These are phyloP conservation scores for Seminavis robusta DNA, from an alignment of 108 stramenopile genomes.

Conservation along the genomic window DNA sequence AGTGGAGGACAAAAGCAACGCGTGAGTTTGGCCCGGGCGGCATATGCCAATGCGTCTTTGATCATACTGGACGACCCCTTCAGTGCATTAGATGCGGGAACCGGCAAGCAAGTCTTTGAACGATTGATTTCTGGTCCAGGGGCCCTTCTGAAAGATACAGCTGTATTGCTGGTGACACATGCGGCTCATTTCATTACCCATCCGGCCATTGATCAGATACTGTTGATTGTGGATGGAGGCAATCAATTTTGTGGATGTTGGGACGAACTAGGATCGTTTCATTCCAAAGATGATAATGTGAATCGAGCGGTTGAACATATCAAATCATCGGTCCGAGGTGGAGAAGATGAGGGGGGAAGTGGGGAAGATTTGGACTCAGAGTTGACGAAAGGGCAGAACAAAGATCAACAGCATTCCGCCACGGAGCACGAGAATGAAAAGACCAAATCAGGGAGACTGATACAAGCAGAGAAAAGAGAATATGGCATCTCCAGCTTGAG, in stretches of 20 bases:
- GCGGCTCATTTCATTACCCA: constrained; percentile 71
- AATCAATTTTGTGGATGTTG: constrained; percentile 64
- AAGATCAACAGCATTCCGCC: constrained; percentile 7
- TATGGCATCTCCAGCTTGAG: constrained; percentile 56
- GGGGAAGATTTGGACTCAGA: constrained; percentile 2
- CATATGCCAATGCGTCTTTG: constrained; percentile 73
- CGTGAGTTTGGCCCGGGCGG: constrained; percentile 64
- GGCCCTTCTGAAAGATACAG: constrained; percentile 45
- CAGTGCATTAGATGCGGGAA: constrained; percentile 84
- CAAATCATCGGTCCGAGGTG: constrained; percentile 51
- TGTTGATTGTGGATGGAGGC: constrained; percentile 62
- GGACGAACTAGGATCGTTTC: constrained; percentile 47
- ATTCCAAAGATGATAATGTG: constrained; percentile 35
- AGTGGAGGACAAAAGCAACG: constrained; percentile 85
- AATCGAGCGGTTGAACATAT: constrained; percentile 58
- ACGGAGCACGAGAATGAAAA: too few species aligned
- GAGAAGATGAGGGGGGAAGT: constrained; percentile 8
- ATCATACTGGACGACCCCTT: constrained; percentile 87
- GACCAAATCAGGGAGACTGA: constrained; percentile 31
- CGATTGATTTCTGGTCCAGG: constrained; percentile 39
- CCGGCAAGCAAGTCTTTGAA: constrained; percentile 71
- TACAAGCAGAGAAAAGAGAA: constrained; percentile 61
- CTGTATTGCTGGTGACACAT: constrained; percentile 83
- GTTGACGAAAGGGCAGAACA: not conserved
- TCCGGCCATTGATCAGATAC: constrained; percentile 51